A percentile compares a stretch with the other conserved stretches of the same genome.
Conservation (phyloP, 2,329 filamentous ascomycete species). For the Colletotrichum tropicicola region DNA sequence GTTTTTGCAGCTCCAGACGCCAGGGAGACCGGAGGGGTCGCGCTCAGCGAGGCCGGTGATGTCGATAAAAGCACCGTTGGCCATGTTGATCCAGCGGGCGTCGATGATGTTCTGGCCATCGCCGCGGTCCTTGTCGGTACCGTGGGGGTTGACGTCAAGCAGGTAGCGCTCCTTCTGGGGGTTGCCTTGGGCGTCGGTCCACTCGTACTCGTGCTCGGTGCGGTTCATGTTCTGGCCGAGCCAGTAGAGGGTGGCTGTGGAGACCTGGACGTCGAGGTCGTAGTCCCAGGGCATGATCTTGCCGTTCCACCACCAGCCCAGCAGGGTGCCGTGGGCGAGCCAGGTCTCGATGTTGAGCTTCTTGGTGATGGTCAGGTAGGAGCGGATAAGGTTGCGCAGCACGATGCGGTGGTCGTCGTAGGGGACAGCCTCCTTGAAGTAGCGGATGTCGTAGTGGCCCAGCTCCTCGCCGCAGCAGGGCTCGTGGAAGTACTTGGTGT, state of each 20-base stretch:
- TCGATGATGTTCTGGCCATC: slow-evolving; percentile 84
- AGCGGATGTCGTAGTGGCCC: slow-evolving; percentile 79
- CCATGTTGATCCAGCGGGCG: slow-evolving; percentile 81
- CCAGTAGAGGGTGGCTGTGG: slow-evolving; percentile 70
- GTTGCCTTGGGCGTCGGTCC: slow-evolving; percentile 51
- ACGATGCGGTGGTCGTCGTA: slow-evolving; percentile 74
- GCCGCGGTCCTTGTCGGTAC: slow-evolving; percentile 66
- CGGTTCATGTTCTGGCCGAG: slow-evolving; percentile 74
- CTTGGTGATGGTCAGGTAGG: slow-evolving; percentile 75
- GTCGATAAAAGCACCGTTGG: slow-evolving; percentile 83
- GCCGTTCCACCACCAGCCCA: slow-evolving; percentile 92
- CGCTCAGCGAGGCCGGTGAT: slow-evolving; percentile 81
- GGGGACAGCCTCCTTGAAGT: slow-evolving; percentile 68
- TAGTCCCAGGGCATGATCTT: slow-evolving; percentile 85
- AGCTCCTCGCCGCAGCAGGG: slow-evolving; percentile 67
- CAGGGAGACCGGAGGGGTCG: slow-evolving; percentile 65
- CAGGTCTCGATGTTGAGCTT: slow-evolving; percentile 78
- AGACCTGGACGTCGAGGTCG: slow-evolving; percentile 85
- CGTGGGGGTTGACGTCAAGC: slow-evolving; percentile 80
- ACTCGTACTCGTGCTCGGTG: slow-evolving; percentile 68
- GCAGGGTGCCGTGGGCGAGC: slow-evolving; percentile 84
- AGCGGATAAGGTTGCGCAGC: slow-evolving; percentile 75
- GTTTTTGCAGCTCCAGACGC: slow-evolving; percentile 83
- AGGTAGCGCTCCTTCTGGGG: slow-evolving; percentile 65
- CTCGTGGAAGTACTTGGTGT: slow-evolving; percentile 71